A percentile compares a stretch with the other conserved stretches of the same genome.
These are phyloP conservation scores for Rhodotorula sp. DNA, from an alignment of 1,284 basidiomycete genomes.

Conservation along the genomic window DNA sequence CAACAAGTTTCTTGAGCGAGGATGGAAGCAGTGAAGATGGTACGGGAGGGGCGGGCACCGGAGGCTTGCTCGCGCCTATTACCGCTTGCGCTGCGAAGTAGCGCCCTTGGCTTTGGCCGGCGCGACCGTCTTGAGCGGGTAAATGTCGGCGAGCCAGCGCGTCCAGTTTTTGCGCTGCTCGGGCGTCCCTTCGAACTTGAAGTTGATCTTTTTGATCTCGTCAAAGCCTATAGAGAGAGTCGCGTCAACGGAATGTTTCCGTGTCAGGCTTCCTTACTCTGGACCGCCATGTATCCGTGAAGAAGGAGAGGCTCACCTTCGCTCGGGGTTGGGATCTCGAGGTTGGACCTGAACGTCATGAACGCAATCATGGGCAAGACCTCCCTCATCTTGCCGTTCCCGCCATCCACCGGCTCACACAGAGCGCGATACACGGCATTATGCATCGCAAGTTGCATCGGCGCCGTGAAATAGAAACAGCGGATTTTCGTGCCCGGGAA, in stretches of 20 bases:
- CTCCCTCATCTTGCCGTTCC: conserved; percentile 19
- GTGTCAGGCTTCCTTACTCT: too few relatives aligned
- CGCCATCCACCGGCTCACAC: conserved; percentile 46
- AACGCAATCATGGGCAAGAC: conserved; percentile 31
- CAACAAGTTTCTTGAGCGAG: not conserved
- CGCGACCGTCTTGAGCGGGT: conserved; percentile 8
- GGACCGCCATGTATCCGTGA: too few relatives aligned
- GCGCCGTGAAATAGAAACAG: conserved; percentile 67
- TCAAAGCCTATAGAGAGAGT: conserved; percentile 62
- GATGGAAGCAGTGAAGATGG: not conserved
- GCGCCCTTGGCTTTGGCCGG: not conserved
- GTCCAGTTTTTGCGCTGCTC: conserved; percentile 16
- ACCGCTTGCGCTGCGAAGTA: not conserved
- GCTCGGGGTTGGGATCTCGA: conserved; percentile 11
- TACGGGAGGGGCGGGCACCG: too few relatives aligned
- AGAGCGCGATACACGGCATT: conserved; percentile 31
- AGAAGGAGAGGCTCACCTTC: conserved; percentile 22
- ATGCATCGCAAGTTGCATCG: conserved; percentile 76
- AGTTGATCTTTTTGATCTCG: conserved; percentile 72
- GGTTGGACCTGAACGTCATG: conserved; percentile 2
- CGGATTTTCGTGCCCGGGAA: conserved; percentile 19
- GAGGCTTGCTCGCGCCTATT: too few relatives aligned
- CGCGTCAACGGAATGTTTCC: too few relatives aligned
- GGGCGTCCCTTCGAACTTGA: conserved; percentile 65
- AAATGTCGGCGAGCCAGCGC: conserved; percentile 25